Percentiles rank a stretch among this genome's conserved stretches.
Evolutionary conservation across 2,329 filamentous ascomycete genomes (phyloP).

Genomic region (Cordyceps militaris): DNA sequence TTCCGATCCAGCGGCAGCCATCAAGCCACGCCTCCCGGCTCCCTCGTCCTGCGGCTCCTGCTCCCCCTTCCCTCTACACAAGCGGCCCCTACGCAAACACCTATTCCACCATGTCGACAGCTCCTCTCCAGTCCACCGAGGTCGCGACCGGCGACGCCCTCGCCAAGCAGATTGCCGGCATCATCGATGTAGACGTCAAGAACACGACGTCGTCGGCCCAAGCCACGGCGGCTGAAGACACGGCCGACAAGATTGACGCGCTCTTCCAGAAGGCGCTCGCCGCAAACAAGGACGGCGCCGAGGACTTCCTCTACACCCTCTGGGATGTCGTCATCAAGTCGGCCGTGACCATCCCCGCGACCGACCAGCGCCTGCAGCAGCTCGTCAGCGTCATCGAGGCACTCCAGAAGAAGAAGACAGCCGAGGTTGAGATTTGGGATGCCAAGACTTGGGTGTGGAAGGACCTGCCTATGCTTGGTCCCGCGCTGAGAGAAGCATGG

Average conservation of each 20-base stretch:
- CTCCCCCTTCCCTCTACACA: not conserved
- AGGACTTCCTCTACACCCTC: slow-evolving; percentile 23
- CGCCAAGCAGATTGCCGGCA: slow-evolving; percentile 16
- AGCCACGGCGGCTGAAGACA: slow-evolving; percentile 15
- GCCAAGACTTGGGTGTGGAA: slow-evolving; percentile 22
- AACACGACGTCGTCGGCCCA: not conserved
- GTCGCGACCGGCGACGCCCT: slow-evolving; percentile 5
- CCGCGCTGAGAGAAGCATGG: slow-evolving; percentile 25
- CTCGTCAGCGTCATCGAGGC: slow-evolving; percentile 18
- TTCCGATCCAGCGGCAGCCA: not conserved
- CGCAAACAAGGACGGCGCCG: slow-evolving; percentile 10
- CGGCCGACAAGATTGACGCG: slow-evolving; percentile 21
- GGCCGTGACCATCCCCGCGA: slow-evolving; percentile 21
- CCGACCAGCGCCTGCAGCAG: slow-evolving; percentile 21
- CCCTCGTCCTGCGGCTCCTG: not conserved
- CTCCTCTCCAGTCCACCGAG: slow-evolving; percentile 7
- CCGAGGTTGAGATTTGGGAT: slow-evolving; percentile 23
- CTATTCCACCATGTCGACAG: not conserved
- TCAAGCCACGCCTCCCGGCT: not conserved
- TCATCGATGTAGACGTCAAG: slow-evolving; percentile 22
- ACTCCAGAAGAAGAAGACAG: slow-evolving; percentile 19
- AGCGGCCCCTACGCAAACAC: not conserved
- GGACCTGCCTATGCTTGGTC: slow-evolving; percentile 25
- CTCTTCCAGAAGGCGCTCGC: slow-evolving; percentile 19
- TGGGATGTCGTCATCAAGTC: slow-evolving; percentile 23